phyloP scores from a whole-genome alignment of 352 stramenopile species.

The Phytopythium oedochilum region DNA sequence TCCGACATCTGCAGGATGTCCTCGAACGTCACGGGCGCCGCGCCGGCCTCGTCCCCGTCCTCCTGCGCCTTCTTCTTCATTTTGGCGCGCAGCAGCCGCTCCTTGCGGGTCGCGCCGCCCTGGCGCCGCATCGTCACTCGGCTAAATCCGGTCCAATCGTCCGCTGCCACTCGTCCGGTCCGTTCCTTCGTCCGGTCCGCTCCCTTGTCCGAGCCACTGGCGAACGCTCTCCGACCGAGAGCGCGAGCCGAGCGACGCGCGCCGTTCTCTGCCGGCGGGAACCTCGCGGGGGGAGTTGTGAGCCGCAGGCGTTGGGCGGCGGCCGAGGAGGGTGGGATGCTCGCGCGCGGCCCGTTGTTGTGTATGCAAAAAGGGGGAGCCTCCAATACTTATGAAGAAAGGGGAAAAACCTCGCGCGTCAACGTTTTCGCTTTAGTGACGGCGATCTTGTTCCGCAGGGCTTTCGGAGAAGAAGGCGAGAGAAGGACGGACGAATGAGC shows the following conservation, averaged over 20 bases:
- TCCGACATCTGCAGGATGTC: constrained; percentile 90
- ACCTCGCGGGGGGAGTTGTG: not conserved
- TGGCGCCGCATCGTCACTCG: constrained; percentile 26
- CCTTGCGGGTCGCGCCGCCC: constrained; percentile 60
- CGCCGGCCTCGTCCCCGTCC: constrained; percentile 37
- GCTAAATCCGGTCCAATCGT: not conserved
- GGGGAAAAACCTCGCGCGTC: not conserved
- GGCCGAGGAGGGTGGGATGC: not conserved
- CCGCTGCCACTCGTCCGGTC: not conserved
- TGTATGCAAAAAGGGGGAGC: not conserved
- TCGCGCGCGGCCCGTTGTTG: not conserved
- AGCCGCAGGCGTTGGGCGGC: not conserved
- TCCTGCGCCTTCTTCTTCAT: constrained; percentile 86
- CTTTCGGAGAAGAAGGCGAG: too few species aligned
- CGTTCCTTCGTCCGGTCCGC: too few species aligned
- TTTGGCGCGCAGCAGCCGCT: constrained; percentile 81
- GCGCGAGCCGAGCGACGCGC: not conserved
- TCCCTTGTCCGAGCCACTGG: too few species aligned
- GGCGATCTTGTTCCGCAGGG: not conserved
- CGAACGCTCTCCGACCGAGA: constrained; percentile 1
- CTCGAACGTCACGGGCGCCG: constrained; percentile 56
- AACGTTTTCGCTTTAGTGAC: not conserved
- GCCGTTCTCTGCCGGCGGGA: not conserved
- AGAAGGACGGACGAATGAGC: too few species aligned
- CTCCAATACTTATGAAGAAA: not conserved